Base-by-base conservation (phyloP, 352 stramenopile species). In the Peronospora destructor region DNA sequence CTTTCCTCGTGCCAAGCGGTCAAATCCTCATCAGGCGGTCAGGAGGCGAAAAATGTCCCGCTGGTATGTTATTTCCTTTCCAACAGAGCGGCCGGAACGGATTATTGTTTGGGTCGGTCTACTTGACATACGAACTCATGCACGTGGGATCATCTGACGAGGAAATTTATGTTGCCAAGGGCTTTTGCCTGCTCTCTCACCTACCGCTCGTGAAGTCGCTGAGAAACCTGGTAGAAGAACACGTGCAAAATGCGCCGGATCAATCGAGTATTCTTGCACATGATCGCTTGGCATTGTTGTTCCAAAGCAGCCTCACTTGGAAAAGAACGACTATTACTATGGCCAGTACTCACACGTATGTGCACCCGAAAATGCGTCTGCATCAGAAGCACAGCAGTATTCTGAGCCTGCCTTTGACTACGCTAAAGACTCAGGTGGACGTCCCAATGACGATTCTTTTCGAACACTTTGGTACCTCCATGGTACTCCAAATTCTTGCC, bases 51-150 rank as follows among this genome's bases (percentile, higher is more conserved):
- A 53, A 58, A 8, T 65, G 64, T n/a, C 79, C 79, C 0, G 42
- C 55, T n/a, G 73, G 86, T 40, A 65, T 59, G 32, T 52, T 91
- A 34, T 88, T 91, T 43, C 68, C 71, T 21, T 91, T 87, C 42
- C 79, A 91, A 64, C 79, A 91, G 42, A 88, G 74, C 42, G 76
- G 76, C 6, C 72, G 70, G 13, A 68, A 84, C 42, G 79, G 75
- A 0, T 88, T 87, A 35, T 41, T 91, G 26, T 88, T 87, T 49
- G 79, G 76, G 0, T 87, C 70, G 0, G 76, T 91, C 10, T 91
- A 81, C 43, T 61, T 91, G 32, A 91, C 75, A 8, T 91, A 91
- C 57, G 72, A 85, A 47, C 32, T 45, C 4, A 61, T 86, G 35
- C 57, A 48, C 34, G 56, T 85, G 38, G 72, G 71, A 6, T 59